These are phyloP conservation scores for Bipolaris bicolor DNA, from an alignment of 2,329 filamentous ascomycete species.

Conservation along the genomic window DNA sequence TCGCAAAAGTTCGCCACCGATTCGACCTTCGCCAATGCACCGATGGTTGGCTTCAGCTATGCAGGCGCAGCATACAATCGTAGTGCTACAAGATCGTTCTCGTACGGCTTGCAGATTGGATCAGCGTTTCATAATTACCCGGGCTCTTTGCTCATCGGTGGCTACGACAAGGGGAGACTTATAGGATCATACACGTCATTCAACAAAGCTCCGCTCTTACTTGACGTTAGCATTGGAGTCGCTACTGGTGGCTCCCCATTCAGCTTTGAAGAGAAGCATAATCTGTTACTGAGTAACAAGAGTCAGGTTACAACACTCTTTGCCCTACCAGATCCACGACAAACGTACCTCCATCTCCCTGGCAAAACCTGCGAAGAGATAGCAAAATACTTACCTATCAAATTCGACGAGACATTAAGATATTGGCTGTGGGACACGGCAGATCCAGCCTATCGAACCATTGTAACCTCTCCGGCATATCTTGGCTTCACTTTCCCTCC, in stretches of 20 bases:
- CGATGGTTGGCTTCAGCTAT: not conserved
- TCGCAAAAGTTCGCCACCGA: constrained; percentile 2
- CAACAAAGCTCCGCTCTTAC: constrained; percentile 31
- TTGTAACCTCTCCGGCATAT: constrained; percentile 52
- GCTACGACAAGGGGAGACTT: constrained; percentile 44
- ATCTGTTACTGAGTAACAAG: constrained; percentile 22
- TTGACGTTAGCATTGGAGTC: constrained; percentile 53
- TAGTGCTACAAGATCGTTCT: not conserved
- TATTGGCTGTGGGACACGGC: constrained; percentile 40
- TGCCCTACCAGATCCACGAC: constrained; percentile 25
- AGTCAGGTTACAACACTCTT: not conserved
- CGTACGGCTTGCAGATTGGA: not conserved
- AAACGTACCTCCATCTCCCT: constrained; percentile 38
- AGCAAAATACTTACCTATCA: constrained; percentile 35
- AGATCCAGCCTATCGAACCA: constrained; percentile 42
- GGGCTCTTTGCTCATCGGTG: constrained; percentile 44
- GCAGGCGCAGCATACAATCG: not conserved
- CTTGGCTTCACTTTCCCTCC: constrained; percentile 51
- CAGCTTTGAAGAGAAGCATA: constrained; percentile 14
- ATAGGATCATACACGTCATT: constrained; percentile 37
- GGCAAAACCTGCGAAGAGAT: constrained; percentile 34
- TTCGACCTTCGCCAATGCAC: not conserved
- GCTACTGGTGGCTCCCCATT: constrained; percentile 49
- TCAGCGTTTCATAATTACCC: constrained; percentile 16
- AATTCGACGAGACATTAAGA: constrained; percentile 21